Percentiles rank a stretch among this genome's conserved stretches.
These are phyloP conservation scores for Apiospora arundinis DNA, from an alignment of 2,329 filamentous ascomycete species.

Conservation along the genomic window DNA sequence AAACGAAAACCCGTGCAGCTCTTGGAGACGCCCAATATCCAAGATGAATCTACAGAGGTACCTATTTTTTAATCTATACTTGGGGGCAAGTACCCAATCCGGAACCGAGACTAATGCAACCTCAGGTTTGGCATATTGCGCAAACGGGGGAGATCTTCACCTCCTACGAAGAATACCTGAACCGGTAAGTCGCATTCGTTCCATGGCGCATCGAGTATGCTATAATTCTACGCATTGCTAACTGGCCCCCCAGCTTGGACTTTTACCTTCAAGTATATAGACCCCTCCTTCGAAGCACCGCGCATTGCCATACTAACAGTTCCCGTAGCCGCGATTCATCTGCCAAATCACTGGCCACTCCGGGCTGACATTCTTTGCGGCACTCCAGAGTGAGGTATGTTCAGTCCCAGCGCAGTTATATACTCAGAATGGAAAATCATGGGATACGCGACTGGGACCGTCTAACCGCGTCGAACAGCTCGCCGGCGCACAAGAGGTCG, in stretches of 20 bases:
- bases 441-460: slow-evolving; percentile 16
- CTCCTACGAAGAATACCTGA: slow-evolving; percentile 86
- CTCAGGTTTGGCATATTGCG: slow-evolving; percentile 87
- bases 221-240: not conserved
- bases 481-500: slow-evolving; percentile 84
- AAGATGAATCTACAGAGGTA: slow-evolving; percentile 87
- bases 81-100: not conserved
- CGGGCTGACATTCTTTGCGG: slow-evolving; percentile 89
- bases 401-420: slow-evolving; percentile 8
- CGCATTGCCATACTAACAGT: slow-evolving; percentile 12
- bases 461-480: slow-evolving; percentile 54
- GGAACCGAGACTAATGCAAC: slow-evolving; percentile 16
- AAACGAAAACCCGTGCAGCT: slow-evolving; percentile 95
- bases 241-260: slow-evolving; percentile 69
- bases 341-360: slow-evolving; percentile 96
- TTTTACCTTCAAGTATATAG: slow-evolving; percentile 83
- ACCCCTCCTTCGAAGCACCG: not conserved
- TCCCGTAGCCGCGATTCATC: slow-evolving; percentile 80
- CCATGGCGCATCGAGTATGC: slow-evolving; percentile 8
- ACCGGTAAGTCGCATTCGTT: slow-evolving; percentile 64
- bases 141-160: slow-evolving; percentile 90
- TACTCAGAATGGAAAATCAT: not conserved
- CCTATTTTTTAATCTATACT: slow-evolving; percentile 34
- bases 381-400: slow-evolving; percentile 86
- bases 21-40: slow-evolving; percentile 71